phyloP scores from a whole-genome alignment of 768 basidiomycete genomes.

The Boletus barrowsii region DNA sequence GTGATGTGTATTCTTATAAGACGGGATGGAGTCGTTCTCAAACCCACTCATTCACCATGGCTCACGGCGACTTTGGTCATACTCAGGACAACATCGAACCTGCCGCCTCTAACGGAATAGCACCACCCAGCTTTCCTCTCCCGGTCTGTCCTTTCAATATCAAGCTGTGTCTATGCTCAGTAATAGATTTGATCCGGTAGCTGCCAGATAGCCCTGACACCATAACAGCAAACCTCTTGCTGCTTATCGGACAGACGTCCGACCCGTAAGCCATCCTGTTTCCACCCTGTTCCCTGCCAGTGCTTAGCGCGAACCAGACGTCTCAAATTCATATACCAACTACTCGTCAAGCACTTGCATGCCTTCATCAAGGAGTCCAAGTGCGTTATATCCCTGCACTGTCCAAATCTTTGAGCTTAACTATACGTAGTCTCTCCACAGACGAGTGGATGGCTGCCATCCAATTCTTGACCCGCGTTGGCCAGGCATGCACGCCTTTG shows the following conservation, averaged over 20 bases:
- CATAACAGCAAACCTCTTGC: slow-evolving; percentile 47
- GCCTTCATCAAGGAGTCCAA: slow-evolving; percentile 70
- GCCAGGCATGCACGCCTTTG: slow-evolving; percentile 68
- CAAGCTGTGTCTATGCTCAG: background rate
- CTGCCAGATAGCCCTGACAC: slow-evolving; percentile 46
- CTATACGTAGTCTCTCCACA: slow-evolving; percentile 52
- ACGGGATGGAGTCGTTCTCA: background rate
- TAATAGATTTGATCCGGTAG: slow-evolving; percentile 24
- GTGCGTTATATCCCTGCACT: slow-evolving; percentile 25
- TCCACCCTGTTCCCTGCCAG: background rate
- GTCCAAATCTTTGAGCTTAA: background rate
- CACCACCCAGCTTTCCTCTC: slow-evolving; percentile 36
- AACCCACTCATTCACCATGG: slow-evolving; percentile 8
- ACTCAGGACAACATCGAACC: background rate
- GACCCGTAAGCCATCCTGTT: slow-evolving; percentile 34
- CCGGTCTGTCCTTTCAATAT: slow-evolving; percentile 32
- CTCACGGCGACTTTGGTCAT: background rate
- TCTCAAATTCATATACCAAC: slow-evolving; percentile 45
- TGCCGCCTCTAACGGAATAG: slow-evolving; percentile 42
- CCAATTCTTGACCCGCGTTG: slow-evolving; percentile 71
- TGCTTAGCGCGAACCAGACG: slow-evolving; percentile 29
- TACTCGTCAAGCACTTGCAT: slow-evolving; percentile 67
- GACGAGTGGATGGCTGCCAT: slow-evolving; percentile 86
- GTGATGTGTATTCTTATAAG: background rate
- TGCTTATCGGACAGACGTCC: slow-evolving; percentile 36